Evolutionary conservation across 495 filamentous ascomycete species (phyloP).

Genomic region (Aspergillus heteromorphus): DNA sequence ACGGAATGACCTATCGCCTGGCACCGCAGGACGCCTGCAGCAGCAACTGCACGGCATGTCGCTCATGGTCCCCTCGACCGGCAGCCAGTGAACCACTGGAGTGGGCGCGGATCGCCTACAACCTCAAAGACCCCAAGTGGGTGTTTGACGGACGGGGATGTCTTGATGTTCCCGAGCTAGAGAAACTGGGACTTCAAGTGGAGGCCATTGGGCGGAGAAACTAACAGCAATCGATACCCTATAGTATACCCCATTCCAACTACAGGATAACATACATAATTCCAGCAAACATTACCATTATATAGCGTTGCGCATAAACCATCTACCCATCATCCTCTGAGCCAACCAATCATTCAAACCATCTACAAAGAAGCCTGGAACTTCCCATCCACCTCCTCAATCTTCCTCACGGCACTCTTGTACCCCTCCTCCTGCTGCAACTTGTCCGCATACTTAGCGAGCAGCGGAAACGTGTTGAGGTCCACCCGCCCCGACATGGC

Average conservation of each 20-base stretch:
- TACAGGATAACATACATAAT: not conserved
- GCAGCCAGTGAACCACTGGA: slow-evolving; percentile 35
- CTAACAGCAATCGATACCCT: not conserved
- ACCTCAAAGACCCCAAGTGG: slow-evolving; percentile 63
- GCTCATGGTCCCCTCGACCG: slow-evolving; percentile 10
- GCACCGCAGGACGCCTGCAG: slow-evolving; percentile 13
- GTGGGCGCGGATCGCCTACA: slow-evolving; percentile 45
- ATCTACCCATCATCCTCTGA: not conserved
- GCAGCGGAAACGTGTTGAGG: slow-evolving; percentile 53
- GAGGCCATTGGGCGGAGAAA: slow-evolving; percentile 20
- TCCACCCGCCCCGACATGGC: slow-evolving; percentile 42
- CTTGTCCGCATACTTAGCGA: slow-evolving; percentile 57
- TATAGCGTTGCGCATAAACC: not conserved
- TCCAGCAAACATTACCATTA: not conserved
- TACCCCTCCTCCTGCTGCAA: slow-evolving; percentile 60
- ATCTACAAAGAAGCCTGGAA: slow-evolving; percentile 39
- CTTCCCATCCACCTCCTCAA: slow-evolving; percentile 55
- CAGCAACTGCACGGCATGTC: slow-evolving; percentile 20
- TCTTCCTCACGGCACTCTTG: slow-evolving; percentile 53
- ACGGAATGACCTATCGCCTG: slow-evolving; percentile 17
- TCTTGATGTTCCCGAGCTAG: slow-evolving; percentile 51
- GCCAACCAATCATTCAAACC: not conserved
- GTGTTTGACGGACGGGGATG: slow-evolving; percentile 68
- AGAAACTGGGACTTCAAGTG: slow-evolving; percentile 47
- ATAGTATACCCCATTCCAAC: not conserved